Base-by-base conservation (phyloP, 2,329 filamentous ascomycete genomes). In the Sarocladiaceae sp. region DNA sequence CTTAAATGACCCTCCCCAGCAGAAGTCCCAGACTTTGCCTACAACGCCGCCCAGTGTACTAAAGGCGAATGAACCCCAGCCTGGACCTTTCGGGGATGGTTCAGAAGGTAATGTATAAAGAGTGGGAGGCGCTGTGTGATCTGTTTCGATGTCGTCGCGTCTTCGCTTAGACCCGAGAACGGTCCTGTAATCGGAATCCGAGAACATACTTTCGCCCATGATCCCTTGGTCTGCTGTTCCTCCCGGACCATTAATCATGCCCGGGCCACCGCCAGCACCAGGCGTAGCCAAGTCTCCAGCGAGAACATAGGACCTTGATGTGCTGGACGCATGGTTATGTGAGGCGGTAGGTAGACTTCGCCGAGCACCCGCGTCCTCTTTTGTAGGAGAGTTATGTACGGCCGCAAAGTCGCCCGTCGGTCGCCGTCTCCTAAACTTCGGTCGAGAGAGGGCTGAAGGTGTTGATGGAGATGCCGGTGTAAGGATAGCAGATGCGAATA, bases 21-120 rank as follows among this genome's bases (percentile, higher is more conserved):
- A 96, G 61, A 96, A 94, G 59, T 91, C 82, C 80, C 90, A 91
- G 0, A 96, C 83, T 62, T 86, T 93, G 17, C 89, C 88, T 1
- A 88, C 82, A 3, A 88, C 81, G 25, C 77, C 82, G 1, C 83
- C 83, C 7, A 89, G 76, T 0, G 87, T 76, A 36, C 72, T 79
- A 28, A 89, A 71, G 4, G 87, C 79, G 47, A 80, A 68, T 17
- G 73, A 72, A 26, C 79, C 77, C 84, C 83, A 87, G 33, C 75
- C 71, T 13, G 67, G 66, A 0, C 60, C 59, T 2, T 60, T 66
- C 2, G 57, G 56, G 7, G 57, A 56, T 6, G 66, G 62, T 15
- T 66, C 59, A 11, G 57, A 53, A 10, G 67, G 63, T 7, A 64
- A 56, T 20, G 20, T 46, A 35, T 52, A 44, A 8, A 36, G 20